Conservation (phyloP, 129 eudicot species). For the Flaveria sonorensis region DNA sequence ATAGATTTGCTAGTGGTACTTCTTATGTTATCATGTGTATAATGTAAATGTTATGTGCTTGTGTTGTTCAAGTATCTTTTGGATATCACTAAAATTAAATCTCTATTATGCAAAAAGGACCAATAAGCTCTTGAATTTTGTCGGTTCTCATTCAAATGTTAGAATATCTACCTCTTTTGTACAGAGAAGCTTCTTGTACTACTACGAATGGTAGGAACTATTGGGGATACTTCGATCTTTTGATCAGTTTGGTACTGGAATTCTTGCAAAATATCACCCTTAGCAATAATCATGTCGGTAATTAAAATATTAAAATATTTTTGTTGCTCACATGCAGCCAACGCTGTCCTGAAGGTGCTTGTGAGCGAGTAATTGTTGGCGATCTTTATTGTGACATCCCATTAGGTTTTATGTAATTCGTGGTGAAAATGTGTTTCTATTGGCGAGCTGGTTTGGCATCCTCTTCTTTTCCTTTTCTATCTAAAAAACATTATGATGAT, state of each 20-base stretch:
- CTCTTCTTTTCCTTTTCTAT: background rate
- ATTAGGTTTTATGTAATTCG: slow-evolving; percentile 92
- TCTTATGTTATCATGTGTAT: too few relatives aligned
- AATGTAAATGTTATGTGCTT: too few relatives aligned
- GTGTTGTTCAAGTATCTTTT: background rate
- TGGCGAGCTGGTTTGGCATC: slow-evolving; percentile 80
- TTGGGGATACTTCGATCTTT: slow-evolving; percentile 94
- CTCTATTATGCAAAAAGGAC: background rate
- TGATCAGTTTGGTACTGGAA: slow-evolving; percentile 87
- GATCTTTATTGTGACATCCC: slow-evolving; percentile 94
- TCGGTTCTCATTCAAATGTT: background rate
- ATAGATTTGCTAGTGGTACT: too few relatives aligned
- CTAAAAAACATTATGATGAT: background rate
- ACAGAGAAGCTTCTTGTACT: slow-evolving; percentile 94
- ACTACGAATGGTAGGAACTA: slow-evolving; percentile 91
- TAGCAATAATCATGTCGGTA: background rate
- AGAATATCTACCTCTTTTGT: slow-evolving; percentile 10
- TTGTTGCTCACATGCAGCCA: slow-evolving; percentile 55
- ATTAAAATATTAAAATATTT: slow-evolving; percentile 7
- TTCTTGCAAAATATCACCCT: slow-evolving; percentile 17
- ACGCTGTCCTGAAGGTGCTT: slow-evolving; percentile 96
- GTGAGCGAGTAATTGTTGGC: slow-evolving; percentile 95
- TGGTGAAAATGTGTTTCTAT: slow-evolving; percentile 97
- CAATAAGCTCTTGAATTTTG: background rate
- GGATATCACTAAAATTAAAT: background rate